Evolutionary conservation across 495 filamentous ascomycete species (phyloP).

Genomic region (Xylaria grammica): DNA sequence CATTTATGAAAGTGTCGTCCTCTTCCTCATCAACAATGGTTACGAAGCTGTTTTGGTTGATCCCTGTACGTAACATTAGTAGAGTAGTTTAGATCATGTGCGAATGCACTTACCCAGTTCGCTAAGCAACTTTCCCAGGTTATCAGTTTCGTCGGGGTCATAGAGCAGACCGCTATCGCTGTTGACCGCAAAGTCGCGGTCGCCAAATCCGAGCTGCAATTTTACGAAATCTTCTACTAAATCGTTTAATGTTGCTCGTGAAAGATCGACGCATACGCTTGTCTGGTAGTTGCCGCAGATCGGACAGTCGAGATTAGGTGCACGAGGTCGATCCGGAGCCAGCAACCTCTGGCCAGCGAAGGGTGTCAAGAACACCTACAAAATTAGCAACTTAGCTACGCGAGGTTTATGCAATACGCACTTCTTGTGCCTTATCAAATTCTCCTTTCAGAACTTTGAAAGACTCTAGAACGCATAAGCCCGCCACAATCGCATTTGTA

Average conservation of each 20-base stretch:
- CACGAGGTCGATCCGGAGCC: constrained; percentile 71
- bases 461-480: constrained; percentile 89
- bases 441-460: constrained; percentile 88
- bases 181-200: constrained; percentile 76
- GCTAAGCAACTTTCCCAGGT: constrained; percentile 74
- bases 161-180: constrained; percentile 78
- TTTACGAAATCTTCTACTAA: constrained; percentile 77
- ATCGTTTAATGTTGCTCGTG: constrained; percentile 77
- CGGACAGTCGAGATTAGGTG: constrained; percentile 79
- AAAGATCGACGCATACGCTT: constrained; percentile 69
- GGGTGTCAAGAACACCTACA: constrained; percentile 78
- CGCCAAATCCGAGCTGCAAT: constrained; percentile 74
- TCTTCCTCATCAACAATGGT: constrained; percentile 87
- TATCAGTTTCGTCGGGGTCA: constrained; percentile 86
- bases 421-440: constrained; percentile 63
- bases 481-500: constrained; percentile 95
- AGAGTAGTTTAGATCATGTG: constrained; percentile 1
- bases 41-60: constrained; percentile 73
- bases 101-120: constrained; percentile 67
- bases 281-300: constrained; percentile 79
- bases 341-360: constrained; percentile 78
- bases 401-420: constrained; percentile 46
- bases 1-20: constrained; percentile 78
- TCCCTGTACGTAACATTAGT: constrained; percentile 46
- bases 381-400: constrained; percentile 4